Base-by-base conservation (phyloP, 192 early-diverging fungal species). In the Diversispora epigaea region DNA sequence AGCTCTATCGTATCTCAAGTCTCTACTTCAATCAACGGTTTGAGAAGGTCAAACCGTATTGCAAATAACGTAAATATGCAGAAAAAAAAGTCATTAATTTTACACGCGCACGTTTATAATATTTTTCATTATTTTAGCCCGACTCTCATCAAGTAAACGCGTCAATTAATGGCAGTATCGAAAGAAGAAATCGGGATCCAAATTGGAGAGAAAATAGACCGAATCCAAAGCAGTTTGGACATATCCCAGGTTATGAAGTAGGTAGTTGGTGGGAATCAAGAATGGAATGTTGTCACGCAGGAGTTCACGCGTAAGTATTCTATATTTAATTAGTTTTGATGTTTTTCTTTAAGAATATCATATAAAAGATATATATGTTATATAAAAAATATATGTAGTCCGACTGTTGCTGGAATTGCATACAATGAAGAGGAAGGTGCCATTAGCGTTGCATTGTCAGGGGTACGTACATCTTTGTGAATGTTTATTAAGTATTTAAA, bases 221-320 rank as follows among this genome's bases (percentile, higher is more conserved):
- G 11, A 15, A 72, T 60, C 70, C 70, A 45, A 39, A 72, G 11
- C 50, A 43, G 21, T 58, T 72, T 22, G 70, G 70, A 2, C 14
- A 72, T 15, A 57, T 72, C 45, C 55, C 69, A 19, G 43, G 11
- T n/a, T 14, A 45, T 22, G 19, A 44, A 60, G 52, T 72, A 12
- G 70, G 70, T 22, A 58, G 50, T 58, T 56, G 50, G 52, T 72
- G 70, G 70, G 6, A 4, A 43, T 60, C 52, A 21, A 32, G 70
- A 12, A 72, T 72, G 54, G 54, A 57, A 6, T 72, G 70, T 58
- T 41, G 70, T 25, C 70, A 58, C 45, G 25, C 22, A 11, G 70
- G 70, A 22, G 56, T 72, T 60, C 70, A 72, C 12, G 70, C 55
- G 64, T 67, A 47, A 46, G 64, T 0, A 47, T n/a, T n/a, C 21